These are phyloP conservation scores for Tuber umbilicatum DNA, from an alignment of 495 filamentous ascomycete species.

Conservation along the genomic window DNA sequence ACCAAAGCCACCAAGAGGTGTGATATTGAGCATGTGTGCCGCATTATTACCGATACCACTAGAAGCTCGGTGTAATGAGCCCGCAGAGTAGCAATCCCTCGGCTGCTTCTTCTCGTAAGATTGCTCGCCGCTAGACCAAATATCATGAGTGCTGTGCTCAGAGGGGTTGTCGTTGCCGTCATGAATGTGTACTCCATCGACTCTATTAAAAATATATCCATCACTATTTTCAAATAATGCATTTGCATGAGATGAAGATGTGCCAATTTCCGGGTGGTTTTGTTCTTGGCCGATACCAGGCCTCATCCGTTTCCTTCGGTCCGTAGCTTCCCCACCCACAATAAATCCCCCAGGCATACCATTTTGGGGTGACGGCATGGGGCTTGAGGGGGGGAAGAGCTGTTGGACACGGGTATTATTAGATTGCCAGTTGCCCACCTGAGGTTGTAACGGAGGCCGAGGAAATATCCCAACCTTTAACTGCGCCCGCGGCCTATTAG, in stretches of 20 bases:
- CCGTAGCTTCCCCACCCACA: slow-evolving; percentile 11
- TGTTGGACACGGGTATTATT: slow-evolving; percentile 16
- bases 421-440: slow-evolving; percentile 25
- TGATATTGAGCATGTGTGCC: slow-evolving; percentile 34
- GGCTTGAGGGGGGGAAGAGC: slow-evolving; percentile 1
- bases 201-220: slow-evolving; percentile 18
- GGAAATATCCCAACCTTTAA: slow-evolving; percentile 58
- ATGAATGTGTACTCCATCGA: slow-evolving; percentile 21
- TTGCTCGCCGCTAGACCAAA: slow-evolving; percentile 16
- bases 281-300: slow-evolving; percentile 15
- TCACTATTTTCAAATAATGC: slow-evolving; percentile 20
- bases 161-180: slow-evolving; percentile 17
- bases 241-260: slow-evolving; percentile 36
- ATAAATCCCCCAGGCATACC: slow-evolving; percentile 2
- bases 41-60: slow-evolving; percentile 24
- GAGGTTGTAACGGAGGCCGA: slow-evolving; percentile 39
- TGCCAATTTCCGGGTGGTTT: slow-evolving; percentile 28
- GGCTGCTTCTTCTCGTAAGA: slow-evolving; percentile 28
- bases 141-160: slow-evolving; percentile 12
- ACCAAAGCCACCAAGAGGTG: slow-evolving; percentile 27
- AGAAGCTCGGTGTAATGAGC: slow-evolving; percentile 22
- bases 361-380: slow-evolving; percentile 7
- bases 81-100: slow-evolving; percentile 27
- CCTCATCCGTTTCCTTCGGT: slow-evolving; percentile 23
- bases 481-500: slow-evolving; percentile 42